A percentile compares a stretch with the other conserved stretches of the same genome.
These are phyloP conservation scores for Calocybe cyanea DNA, from an alignment of 768 basidiomycete genomes.

Conservation along the genomic window DNA sequence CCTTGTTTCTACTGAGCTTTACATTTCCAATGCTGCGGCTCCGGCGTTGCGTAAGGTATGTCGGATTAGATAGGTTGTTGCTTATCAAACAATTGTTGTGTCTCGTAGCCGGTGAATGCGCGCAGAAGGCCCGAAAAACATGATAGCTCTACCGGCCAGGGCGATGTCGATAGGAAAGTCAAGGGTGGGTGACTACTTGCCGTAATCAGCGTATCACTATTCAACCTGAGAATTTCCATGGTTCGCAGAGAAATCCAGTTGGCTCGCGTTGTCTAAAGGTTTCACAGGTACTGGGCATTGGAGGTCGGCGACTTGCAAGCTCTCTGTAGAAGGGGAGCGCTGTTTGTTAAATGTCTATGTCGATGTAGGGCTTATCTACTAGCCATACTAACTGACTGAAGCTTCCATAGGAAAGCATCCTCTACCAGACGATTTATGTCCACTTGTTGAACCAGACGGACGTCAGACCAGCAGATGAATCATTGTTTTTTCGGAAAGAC, in stretches of 20 bases:
- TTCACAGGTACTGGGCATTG: conserved; percentile 56
- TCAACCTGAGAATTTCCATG: conserved; percentile 5
- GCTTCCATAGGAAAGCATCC: conserved; percentile 55
- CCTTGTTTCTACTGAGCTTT: conserved; percentile 59
- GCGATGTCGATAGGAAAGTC: conserved; percentile 49
- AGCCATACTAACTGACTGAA: conserved; percentile 14
- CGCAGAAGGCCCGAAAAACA: conserved; percentile 57
- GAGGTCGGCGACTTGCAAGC: conserved; percentile 68
- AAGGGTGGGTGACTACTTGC: conserved; percentile 43
- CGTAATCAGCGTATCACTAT: background rate
- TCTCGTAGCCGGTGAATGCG: conserved; percentile 35
- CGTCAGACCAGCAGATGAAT: conserved; percentile 71
- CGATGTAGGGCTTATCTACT: conserved; percentile 46
- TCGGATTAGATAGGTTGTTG: conserved; percentile 3
- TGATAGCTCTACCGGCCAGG: conserved; percentile 31
- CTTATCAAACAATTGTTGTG: conserved; percentile 3
- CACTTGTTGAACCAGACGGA: conserved; percentile 77
- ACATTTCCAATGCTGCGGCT: conserved; percentile 50
- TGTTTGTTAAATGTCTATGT: conserved; percentile 72
- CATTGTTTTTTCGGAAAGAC: conserved; percentile 73
- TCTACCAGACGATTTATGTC: conserved; percentile 71
- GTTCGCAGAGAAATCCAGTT: conserved; percentile 68
- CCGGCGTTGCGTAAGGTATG: conserved; percentile 55
- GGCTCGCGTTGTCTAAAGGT: conserved; percentile 58
- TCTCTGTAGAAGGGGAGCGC: conserved; percentile 62